Percentiles rank a stretch among this genome's conserved stretches.
Evolutionary conservation across 1,284 basidiomycete species (phyloP).

Genomic region (Puccinia sorghi): DNA sequence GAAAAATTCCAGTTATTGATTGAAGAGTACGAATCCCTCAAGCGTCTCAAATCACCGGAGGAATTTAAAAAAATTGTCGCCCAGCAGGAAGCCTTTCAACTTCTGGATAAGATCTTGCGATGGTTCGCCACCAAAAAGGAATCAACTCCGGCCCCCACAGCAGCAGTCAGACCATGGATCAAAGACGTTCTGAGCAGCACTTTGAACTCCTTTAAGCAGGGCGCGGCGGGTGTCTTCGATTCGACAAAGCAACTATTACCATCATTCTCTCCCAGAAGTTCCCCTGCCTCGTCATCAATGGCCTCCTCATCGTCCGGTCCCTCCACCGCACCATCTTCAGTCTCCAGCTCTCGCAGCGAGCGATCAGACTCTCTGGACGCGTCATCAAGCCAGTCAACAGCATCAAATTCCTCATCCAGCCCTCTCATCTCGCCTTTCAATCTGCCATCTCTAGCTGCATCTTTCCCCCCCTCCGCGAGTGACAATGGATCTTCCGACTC

Average conservation of each 20-base stretch:
- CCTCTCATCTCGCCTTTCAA: not conserved
- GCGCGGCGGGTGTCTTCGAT: not conserved
- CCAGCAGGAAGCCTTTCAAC: not conserved
- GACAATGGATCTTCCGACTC: not conserved
- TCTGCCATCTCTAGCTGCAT: not conserved
- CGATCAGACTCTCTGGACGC: not conserved
- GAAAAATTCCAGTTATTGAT: conserved; percentile 8
- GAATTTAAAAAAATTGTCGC: not conserved
- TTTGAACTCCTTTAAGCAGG: conserved; percentile 1
- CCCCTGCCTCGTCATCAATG: not conserved
- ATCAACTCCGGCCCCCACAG: too few relatives aligned
- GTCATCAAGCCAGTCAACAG: not conserved
- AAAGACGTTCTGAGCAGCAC: conserved; percentile 35
- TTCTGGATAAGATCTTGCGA: conserved; percentile 27
- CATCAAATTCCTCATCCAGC: conserved; percentile 12
- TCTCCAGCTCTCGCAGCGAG: not conserved
- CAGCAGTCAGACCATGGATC: conserved; percentile 27
- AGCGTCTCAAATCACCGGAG: not conserved
- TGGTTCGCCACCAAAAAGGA: conserved; percentile 6
- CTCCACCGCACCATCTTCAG: not conserved
- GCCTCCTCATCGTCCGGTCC: not conserved
- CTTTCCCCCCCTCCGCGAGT: not conserved
- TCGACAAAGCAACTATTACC: conserved; percentile 19
- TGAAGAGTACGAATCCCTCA: conserved; percentile 14
- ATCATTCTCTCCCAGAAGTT: not conserved